Conservation (phyloP, 116 monocot genomes). For the Trichopus zeylanicus region DNA sequence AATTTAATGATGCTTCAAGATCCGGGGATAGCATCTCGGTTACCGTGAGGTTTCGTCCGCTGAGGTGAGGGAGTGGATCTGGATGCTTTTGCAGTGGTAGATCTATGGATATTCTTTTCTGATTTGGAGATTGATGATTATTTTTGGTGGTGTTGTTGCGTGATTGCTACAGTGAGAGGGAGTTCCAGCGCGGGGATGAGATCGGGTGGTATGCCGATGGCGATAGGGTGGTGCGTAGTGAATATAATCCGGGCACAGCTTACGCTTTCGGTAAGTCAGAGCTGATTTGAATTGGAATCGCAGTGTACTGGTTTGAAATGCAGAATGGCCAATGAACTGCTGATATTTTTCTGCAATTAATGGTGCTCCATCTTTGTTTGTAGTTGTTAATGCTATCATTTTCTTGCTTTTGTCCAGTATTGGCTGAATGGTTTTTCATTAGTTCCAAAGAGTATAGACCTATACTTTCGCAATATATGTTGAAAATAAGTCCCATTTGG, state of each 20-base stretch:
- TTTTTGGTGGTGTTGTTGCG: constrained; percentile 7
- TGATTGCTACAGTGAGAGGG: constrained; percentile 73
- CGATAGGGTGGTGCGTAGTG: constrained; percentile 74
- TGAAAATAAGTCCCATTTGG: too few relatives aligned
- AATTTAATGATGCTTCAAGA: constrained; percentile 22
- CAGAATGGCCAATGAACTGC: not conserved
- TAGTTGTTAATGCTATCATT: not conserved
- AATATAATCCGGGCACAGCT: constrained; percentile 79
- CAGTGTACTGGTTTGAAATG: not conserved
- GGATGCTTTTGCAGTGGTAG: constrained; percentile 9
- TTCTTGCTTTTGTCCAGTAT: too few relatives aligned
- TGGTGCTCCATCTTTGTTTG: not conserved
- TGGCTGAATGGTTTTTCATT: too few relatives aligned
- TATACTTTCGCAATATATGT: too few relatives aligned
- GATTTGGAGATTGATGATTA: constrained; percentile 3
- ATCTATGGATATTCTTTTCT: constrained; percentile 16
- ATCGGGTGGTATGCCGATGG: constrained; percentile 97
- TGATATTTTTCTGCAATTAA: not conserved
- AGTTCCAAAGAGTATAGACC: too few relatives aligned
- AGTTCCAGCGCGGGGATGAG: constrained; percentile 92
- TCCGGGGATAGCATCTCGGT: constrained; percentile 90
- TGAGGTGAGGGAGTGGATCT: constrained; percentile 62
- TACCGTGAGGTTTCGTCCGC: constrained; percentile 82
- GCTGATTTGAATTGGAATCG: not conserved
- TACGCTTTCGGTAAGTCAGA: constrained; percentile 70